A percentile compares a stretch with the other conserved stretches of the same genome.
Conservation (phyloP, 306 rosid species). For the Trifolium dubium region DNA sequence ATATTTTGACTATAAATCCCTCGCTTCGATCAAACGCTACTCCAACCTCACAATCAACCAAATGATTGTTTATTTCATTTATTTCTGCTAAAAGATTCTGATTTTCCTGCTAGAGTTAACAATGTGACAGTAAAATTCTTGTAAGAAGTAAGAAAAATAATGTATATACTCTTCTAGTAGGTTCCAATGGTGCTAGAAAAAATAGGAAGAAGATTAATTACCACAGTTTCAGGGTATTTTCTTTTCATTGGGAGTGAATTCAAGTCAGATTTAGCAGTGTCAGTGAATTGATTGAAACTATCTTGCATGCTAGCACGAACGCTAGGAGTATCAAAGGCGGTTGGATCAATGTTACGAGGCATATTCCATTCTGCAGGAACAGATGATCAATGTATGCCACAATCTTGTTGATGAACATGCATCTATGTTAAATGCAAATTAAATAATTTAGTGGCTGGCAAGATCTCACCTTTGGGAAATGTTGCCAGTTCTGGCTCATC, state of each 20-base stretch:
- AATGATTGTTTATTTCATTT: slow-evolving; percentile 41
- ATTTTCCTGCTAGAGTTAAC: slow-evolving; percentile 43
- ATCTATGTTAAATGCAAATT: slow-evolving; percentile 12
- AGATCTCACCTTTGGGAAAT: background rate
- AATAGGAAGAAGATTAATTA: slow-evolving; percentile 29
- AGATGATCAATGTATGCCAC: slow-evolving; percentile 1
- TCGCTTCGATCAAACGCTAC: slow-evolving; percentile 35
- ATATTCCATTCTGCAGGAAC: slow-evolving; percentile 26
- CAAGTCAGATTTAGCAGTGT: slow-evolving; percentile 12
- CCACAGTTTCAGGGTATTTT: slow-evolving; percentile 37
- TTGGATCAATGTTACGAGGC: slow-evolving; percentile 8
- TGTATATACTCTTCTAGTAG: background rate
- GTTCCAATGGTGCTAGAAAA: background rate
- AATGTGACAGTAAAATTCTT: background rate
- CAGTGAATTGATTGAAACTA: slow-evolving; percentile 15
- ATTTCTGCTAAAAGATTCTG: slow-evolving; percentile 45
- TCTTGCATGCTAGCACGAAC: slow-evolving; percentile 4
- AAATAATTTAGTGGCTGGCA: background rate
- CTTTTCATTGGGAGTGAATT: slow-evolving; percentile 5
- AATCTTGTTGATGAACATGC: slow-evolving; percentile 9
- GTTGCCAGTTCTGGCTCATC: slow-evolving; percentile 8
- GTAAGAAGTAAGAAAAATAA: background rate
- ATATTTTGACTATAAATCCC: slow-evolving; percentile 37
- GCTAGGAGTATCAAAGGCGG: slow-evolving; percentile 18
- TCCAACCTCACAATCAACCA: slow-evolving; percentile 44